Percentiles rank a stretch among this genome's conserved stretches.
phyloP scores from a whole-genome alignment of 2,329 filamentous ascomycete genomes.

The Venturiaceae sp. region DNA sequence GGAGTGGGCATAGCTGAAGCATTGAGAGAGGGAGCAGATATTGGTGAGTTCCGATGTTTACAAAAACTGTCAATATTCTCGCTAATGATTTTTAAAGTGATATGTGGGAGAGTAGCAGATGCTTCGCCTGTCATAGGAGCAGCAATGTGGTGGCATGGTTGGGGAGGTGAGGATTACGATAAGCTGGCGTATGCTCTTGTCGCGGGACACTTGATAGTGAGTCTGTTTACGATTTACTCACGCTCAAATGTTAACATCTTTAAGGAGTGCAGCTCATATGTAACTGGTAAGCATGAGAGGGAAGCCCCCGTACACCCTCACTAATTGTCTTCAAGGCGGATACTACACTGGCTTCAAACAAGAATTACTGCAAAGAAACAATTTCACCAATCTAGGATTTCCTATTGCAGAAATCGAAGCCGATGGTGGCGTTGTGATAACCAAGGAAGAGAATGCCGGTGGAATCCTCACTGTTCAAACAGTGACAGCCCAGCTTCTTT shows the following conservation, averaged over 20 bases:
- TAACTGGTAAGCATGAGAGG: slow-evolving; percentile 22
- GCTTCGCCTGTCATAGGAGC: slow-evolving; percentile 21
- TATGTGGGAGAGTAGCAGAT: slow-evolving; percentile 35
- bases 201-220: slow-evolving; percentile 23
- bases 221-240: too few relatives aligned
- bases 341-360: slow-evolving; percentile 35
- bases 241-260: too few relatives aligned
- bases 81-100: too few relatives aligned
- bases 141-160: slow-evolving; percentile 32
- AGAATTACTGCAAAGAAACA: slow-evolving; percentile 17
- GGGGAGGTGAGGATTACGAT: slow-evolving; percentile 28
- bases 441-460: slow-evolving; percentile 30
- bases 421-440: slow-evolving; percentile 31
- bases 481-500: slow-evolving; percentile 21
- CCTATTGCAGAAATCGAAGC: slow-evolving; percentile 35
- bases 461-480: slow-evolving; percentile 18
- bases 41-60: too few relatives aligned
- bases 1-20: slow-evolving; percentile 29
- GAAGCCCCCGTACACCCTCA: too few relatives aligned
- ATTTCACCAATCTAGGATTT: slow-evolving; percentile 36
- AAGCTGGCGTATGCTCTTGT: slow-evolving; percentile 27
- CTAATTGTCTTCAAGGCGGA: slow-evolving; percentile 30
- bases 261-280: too few relatives aligned
- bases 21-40: slow-evolving; percentile 30
- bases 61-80: too few relatives aligned